phyloP scores from a whole-genome alignment of 2,329 filamentous ascomycete species.

The Zymoseptoria passerinii region DNA sequence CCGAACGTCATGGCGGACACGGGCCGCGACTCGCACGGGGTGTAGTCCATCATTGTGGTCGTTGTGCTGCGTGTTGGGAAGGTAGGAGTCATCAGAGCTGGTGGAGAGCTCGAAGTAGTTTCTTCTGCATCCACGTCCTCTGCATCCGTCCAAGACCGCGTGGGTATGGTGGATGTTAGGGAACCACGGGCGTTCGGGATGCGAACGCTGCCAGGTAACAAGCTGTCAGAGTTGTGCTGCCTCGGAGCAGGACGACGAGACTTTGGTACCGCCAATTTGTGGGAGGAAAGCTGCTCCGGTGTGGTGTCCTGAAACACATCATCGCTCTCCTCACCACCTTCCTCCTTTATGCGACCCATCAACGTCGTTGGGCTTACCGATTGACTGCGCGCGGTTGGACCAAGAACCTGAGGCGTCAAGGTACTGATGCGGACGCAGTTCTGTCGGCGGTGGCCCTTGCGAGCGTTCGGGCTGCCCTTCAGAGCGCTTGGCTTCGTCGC shows the following conservation, averaged over 20 bases:
- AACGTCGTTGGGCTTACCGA: conserved; percentile 27
- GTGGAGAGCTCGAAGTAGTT: not conserved
- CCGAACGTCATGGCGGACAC: not conserved
- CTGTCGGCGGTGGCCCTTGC: conserved; percentile 37
- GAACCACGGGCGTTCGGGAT: not conserved
- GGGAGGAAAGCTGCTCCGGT: not conserved
- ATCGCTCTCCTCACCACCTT: conserved; percentile 14
- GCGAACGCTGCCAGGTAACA: not conserved
- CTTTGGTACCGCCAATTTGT: not conserved
- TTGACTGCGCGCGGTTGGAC: conserved; percentile 27
- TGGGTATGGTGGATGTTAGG: not conserved
- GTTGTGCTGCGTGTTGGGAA: not conserved
- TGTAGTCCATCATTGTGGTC: not conserved
- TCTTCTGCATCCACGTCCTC: not conserved
- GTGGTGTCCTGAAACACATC: not conserved
- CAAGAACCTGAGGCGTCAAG: conserved; percentile 35
- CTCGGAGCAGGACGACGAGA: not conserved
- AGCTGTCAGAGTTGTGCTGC: not conserved
- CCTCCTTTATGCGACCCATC: conserved; percentile 34
- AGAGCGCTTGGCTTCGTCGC: conserved; percentile 35
- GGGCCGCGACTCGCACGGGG: not conserved
- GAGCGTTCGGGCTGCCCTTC: conserved; percentile 38
- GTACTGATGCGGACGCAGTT: conserved; percentile 40
- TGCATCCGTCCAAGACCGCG: not conserved
- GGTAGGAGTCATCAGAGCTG: not conserved